Conservation (phyloP, 192 early-diverging fungal genomes). For the Entomortierella parvispora region DNA sequence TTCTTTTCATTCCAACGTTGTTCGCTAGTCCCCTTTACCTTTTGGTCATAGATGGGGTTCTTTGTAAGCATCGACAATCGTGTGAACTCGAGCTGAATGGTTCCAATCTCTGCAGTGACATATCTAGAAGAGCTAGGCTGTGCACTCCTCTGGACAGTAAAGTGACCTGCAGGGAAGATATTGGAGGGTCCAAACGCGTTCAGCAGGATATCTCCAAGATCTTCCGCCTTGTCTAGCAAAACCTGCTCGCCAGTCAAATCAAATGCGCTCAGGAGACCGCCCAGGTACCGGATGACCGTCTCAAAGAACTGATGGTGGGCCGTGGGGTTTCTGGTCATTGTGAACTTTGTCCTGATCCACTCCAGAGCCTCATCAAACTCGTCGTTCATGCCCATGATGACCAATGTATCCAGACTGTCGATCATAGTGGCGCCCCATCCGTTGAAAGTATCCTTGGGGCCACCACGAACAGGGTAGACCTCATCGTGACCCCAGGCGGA, state of each 20-base stretch:
- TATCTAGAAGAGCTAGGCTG: conserved; percentile 20
- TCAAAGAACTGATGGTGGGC: conserved; percentile 81
- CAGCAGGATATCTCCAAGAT: conserved; percentile 73
- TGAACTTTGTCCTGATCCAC: conserved; percentile 64
- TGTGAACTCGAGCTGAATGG: conserved; percentile 85
- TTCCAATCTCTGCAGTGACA: conserved; percentile 76
- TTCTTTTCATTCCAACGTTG: too few species aligned
- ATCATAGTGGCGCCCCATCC: conserved; percentile 82
- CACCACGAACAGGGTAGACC: conserved; percentile 53
- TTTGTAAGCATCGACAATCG: conserved; percentile 84
- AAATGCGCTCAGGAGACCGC: conserved; percentile 85
- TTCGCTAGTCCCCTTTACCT: conserved; percentile 43
- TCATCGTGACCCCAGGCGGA: conserved; percentile 88
- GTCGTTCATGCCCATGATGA: conserved; percentile 82
- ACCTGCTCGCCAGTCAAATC: conserved; percentile 79
- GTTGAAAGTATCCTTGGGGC: conserved; percentile 52
- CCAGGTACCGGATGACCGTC: conserved; percentile 79
- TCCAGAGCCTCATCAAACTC: conserved; percentile 82
- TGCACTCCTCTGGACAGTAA: conserved; percentile 14
- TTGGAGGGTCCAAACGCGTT: conserved; percentile 72
- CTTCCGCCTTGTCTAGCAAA: conserved; percentile 75
- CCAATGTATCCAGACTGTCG: conserved; percentile 89
- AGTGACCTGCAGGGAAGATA: conserved; percentile 17
- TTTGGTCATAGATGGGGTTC: conserved; percentile 70
- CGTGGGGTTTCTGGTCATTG: conserved; percentile 59